Evolutionary conservation across 192 early-diverging fungal species (phyloP), one percentile per base, ranked within the genome.

Genomic region (Oehlia diaphana): DNA sequence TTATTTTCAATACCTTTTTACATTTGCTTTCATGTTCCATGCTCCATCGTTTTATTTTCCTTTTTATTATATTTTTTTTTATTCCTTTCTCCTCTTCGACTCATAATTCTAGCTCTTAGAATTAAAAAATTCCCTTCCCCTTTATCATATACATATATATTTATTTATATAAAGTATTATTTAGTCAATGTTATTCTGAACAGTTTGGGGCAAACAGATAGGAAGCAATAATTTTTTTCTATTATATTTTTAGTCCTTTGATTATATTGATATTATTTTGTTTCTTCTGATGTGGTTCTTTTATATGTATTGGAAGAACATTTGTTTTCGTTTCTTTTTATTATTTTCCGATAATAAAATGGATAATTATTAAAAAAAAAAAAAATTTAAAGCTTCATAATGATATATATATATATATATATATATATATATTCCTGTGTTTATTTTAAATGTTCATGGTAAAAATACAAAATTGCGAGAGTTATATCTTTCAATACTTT

Each of bases 21-120:
- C 50, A 28, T 72, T 61, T 73, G 50, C 72, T 73, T 73, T 23
- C 72, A 73, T 53, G 72, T 12, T 49, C 72, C n/a, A 73, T 58
- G 31, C 19, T 12, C 49, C 21, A 35, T 67, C 19, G n/a, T 58
- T 73, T 49, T 73, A 23, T 31, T 39, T 39, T 70, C 9, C 37
- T 37, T 39, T 33, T 31, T 69, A 39, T 31, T 31, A 14, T 19
- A 35, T 31, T 31, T 31, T 33, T 71, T 71, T 37, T 71, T 71
- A 37, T 37, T 6, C 69, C 37, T 71, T 49, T 72, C 70, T 49
- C 49, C 70, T 72, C 23, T 44, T 72, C 70, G 70, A 72, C 44
- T 21, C 23, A 44, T n/a, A 49, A 72, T 49, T 72, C 44, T 72
- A 44, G 47, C 31, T 12, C 19, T 70, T 33, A 70, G 31, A 33